phyloP scores from a whole-genome alignment of 164 flowering plant genomes.

The Aristolochia fimbriata region DNA sequence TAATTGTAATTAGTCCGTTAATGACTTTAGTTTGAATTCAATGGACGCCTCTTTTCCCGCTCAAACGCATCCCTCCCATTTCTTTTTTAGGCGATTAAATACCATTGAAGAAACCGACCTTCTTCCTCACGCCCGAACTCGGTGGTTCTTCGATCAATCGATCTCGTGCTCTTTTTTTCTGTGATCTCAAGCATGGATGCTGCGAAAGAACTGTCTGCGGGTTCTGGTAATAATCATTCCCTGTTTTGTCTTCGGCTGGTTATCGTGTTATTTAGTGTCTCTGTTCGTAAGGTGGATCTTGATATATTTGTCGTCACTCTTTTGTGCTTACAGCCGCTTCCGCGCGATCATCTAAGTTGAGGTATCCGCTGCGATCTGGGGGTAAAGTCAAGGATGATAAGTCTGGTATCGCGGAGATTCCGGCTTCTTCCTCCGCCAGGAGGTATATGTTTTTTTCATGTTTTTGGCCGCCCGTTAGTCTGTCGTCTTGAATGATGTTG shows the following conservation, averaged over 20 bases:
- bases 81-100: neutral
- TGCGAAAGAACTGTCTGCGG: constrained; percentile 25
- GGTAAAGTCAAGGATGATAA: constrained; percentile 39
- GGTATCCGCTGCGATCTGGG: constrained; percentile 66
- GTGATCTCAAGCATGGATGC: constrained; percentile 22
- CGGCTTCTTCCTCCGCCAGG: constrained; percentile 31
- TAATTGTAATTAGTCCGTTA: constrained; percentile 9
- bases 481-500: no score
- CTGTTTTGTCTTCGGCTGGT: neutral
- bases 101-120: neutral
- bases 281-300: no score
- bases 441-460: constrained; percentile 19
- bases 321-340: constrained; percentile 15
- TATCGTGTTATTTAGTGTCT: neutral
- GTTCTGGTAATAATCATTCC: constrained; percentile 15
- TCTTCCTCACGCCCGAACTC: neutral
- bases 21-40: constrained; percentile 7
- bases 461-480: neutral
- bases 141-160: no score
- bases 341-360: constrained; percentile 32
- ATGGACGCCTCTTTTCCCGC: constrained; percentile 11
- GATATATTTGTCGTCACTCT: neutral
- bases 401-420: constrained; percentile 14
- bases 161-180: no score
- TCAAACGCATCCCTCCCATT: neutral